Conservation (phyloP, 345 rosid species). For the Microcos paniculata region DNA sequence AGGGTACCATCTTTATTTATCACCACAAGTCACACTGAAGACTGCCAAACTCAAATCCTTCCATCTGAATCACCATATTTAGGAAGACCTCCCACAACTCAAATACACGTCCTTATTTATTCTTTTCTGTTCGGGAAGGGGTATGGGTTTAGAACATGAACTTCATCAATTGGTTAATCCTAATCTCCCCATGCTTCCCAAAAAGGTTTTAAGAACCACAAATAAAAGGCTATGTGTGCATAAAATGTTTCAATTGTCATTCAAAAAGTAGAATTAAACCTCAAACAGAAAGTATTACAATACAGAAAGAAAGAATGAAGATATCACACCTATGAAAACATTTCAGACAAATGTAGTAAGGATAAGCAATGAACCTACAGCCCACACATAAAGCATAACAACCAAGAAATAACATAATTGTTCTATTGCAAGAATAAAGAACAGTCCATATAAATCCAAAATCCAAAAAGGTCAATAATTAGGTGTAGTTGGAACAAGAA, state of each 20-base stretch:
- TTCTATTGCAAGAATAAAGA: background rate
- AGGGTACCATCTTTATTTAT: background rate
- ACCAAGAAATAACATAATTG: background rate
- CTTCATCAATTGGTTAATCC: background rate
- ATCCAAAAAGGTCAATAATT: conserved; percentile 4
- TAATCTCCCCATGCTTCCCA: conserved; percentile 3
- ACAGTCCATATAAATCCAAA: background rate
- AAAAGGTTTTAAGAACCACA: background rate
- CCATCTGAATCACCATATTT: background rate
- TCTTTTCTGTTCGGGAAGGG: background rate
- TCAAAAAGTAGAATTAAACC: background rate
- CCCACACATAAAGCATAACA: background rate
- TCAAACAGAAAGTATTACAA: background rate
- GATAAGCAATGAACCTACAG: background rate
- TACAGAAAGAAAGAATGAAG: background rate
- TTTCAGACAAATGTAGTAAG: background rate
- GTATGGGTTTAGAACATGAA: background rate
- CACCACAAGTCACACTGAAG: background rate
- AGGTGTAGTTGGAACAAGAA: conserved; percentile 1
- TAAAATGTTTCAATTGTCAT: background rate
- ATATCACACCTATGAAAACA: background rate
- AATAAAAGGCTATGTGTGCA: background rate
- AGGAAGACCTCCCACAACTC: background rate
- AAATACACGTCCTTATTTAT: background rate
- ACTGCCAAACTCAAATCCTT: background rate